Evolutionary conservation across 768 basidiomycete species (phyloP), one percentile per base, ranked within the genome.

Genomic region (Auricularia cornea): DNA sequence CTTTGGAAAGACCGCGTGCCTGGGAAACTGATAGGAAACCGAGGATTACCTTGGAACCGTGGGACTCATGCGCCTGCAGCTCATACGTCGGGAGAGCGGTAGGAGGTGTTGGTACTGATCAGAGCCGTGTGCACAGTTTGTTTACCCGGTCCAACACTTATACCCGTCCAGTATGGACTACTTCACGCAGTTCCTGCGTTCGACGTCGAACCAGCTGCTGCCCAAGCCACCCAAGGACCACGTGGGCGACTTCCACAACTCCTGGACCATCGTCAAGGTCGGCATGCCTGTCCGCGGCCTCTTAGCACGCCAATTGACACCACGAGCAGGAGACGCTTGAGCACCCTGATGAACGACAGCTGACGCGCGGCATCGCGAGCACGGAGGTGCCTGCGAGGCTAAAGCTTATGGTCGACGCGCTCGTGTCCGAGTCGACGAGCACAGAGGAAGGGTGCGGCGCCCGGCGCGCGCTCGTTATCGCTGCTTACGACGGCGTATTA

Each of bases 321-420:
- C 16, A 20, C 23, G n/a, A 52, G 14, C 67, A 95, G 94, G 84
- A 84, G 67, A 94, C 90, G 3, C 82, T 97, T n/a, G 76, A 83
- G 59, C 81, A 89, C 71, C 94, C 94, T 0, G 93, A 97, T 74
- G 94, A 97, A 77, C 82, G 94, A 44, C 93, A 95, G 72, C 73
- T 97, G 40, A 78, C 84, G 14, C 84, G 82, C 71, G 93, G 95
- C 16, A 94, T 95, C 69, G 76, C 77, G 60, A 85, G 86, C 12
- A 97, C 95, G 3, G 82, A 85, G 72, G 93, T 95, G 0, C 92
- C 94, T 8, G 78, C 75, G 29, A 83, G 86, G 67, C 78, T 96
- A 23, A 81, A 85, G 68, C 83, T 85, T 3, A 88, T 98, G 80
- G 90, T 94, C 2, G 90, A 95, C 74, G 80, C 88, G 16, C 80